These are phyloP conservation scores for Margaritispora aquatica DNA, from an alignment of 495 filamentous ascomycete species.

Conservation along the genomic window DNA sequence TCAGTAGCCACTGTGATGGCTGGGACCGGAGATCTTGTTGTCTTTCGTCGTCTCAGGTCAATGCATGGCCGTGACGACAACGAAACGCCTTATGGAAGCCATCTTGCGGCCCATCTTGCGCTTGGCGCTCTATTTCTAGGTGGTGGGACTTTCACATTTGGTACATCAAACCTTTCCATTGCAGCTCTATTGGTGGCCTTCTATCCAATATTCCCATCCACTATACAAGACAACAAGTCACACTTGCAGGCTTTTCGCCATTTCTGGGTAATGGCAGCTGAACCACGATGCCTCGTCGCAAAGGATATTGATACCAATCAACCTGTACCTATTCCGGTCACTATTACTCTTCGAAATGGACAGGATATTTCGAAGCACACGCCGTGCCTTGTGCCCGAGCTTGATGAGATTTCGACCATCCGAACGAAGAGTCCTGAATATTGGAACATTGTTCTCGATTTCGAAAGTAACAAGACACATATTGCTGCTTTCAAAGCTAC, in stretches of 20 bases:
- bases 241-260: constrained; percentile 97
- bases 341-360: constrained; percentile 45
- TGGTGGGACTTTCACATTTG: constrained; percentile 85
- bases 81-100: constrained; percentile 85
- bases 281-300: constrained; percentile 79
- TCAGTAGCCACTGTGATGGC: constrained; percentile 88
- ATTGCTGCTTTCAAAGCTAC: constrained; percentile 65
- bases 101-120: constrained; percentile 87
- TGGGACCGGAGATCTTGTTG: constrained; percentile 79
- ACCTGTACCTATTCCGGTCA: constrained; percentile 68
- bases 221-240: constrained; percentile 84
- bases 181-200: constrained; percentile 85
- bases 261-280: constrained; percentile 92
- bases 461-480: constrained; percentile 56
- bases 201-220: constrained; percentile 85
- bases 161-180: constrained; percentile 80
- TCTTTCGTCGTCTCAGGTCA: constrained; percentile 84
- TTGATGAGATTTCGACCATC: constrained; percentile 60
- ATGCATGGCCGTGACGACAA: constrained; percentile 83
- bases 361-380: constrained; percentile 36
- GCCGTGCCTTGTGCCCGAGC: constrained; percentile 80
- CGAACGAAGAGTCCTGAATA: constrained; percentile 64
- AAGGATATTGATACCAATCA: constrained; percentile 78
- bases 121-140: constrained; percentile 88
- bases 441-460: constrained; percentile 82